Evolutionary conservation across 1,284 basidiomycete genomes (phyloP), one percentile per base, ranked within the genome.

Genomic region (Uromyces viciae-fabae): DNA sequence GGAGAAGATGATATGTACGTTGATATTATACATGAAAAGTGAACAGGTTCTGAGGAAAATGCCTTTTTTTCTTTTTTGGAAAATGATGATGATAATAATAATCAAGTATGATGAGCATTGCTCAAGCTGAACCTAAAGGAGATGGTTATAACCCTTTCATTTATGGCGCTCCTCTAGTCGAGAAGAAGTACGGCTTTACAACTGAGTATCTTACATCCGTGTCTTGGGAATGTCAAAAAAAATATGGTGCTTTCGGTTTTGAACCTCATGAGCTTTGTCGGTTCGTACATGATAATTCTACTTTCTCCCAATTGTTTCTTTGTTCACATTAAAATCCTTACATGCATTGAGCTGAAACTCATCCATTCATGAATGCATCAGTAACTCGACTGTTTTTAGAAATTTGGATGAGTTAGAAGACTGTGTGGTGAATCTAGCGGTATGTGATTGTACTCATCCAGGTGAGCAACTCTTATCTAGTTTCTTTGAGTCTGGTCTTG

Each of bases 381-480:
- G 78, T 22, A 73, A 60, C 43, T 60, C 56, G 42, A 81, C 43
- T 14, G 40, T 25, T 58, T 25, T 69, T 42, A 52, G 36, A 36
- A 72, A 79, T 46, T 49, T 56, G 19, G 52, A 42, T n/a, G 54
- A 22, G 46, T 40, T 33, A 31, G 68, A 71, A 22, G 77, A 79
- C 9, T 79, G 77, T 43, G 25, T 52, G 15, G 77, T 79, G 0
- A 81, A 81, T 54, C 33, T 81, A 14, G 69, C 78, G 15, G 78
- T 81, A 36, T 81, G 78, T 42, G 78, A 81, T 74, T 36, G 54
- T 38, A 81, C 78, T 28, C 36, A 43, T 31, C 22, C 58, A 42
- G 78, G 78, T 81, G 54, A 42, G 71, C 43, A 8, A 74, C 7
- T n/a, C 15, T 49, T 31, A 25, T 58, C 11, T 25, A 58, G 54